Percentiles rank a stretch among this genome's conserved stretches.
Conservation (phyloP, 306 rosid genomes). For the Potentilla sterilis region DNA sequence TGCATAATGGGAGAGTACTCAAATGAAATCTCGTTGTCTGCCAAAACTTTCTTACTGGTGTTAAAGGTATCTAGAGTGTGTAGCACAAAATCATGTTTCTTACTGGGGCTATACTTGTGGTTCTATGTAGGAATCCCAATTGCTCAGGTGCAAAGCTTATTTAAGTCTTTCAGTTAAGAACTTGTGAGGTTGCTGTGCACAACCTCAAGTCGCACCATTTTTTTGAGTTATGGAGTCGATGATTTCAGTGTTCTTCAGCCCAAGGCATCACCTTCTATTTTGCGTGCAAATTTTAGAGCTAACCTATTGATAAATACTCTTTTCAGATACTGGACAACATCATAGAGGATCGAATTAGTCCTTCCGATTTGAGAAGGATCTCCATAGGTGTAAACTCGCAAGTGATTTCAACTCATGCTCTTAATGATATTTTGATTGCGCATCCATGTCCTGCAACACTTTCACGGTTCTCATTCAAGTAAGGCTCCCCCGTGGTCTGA, state of each 20-base stretch:
- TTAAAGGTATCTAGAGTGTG: not conserved
- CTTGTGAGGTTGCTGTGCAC: not conserved
- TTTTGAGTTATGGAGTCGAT: not conserved
- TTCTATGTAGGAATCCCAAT: not conserved
- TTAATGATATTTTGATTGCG: conserved; percentile 75
- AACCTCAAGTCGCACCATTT: not conserved
- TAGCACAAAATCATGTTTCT: not conserved
- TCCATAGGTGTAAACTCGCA: conserved; percentile 46
- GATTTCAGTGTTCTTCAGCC: not conserved
- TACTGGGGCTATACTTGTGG: not conserved
- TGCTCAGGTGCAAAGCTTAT: not conserved
- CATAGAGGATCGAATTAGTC: conserved; percentile 46
- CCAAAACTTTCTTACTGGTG: conserved; percentile 15
- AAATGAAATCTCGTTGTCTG: not conserved
- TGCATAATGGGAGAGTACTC: not conserved
- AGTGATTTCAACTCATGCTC: conserved; percentile 57
- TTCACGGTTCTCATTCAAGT: conserved; percentile 81
- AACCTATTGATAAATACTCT: not conserved
- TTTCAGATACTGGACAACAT: conserved; percentile 73
- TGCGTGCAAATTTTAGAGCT: not conserved
- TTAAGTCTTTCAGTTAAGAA: not conserved
- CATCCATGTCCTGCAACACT: conserved; percentile 89
- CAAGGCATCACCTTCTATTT: not conserved
- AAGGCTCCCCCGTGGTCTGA: conserved; percentile 10
- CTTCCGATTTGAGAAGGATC: conserved; percentile 67